Evolutionary conservation across 345 rosid species (phyloP).

Genomic region (Hirschfeldia incana): DNA sequence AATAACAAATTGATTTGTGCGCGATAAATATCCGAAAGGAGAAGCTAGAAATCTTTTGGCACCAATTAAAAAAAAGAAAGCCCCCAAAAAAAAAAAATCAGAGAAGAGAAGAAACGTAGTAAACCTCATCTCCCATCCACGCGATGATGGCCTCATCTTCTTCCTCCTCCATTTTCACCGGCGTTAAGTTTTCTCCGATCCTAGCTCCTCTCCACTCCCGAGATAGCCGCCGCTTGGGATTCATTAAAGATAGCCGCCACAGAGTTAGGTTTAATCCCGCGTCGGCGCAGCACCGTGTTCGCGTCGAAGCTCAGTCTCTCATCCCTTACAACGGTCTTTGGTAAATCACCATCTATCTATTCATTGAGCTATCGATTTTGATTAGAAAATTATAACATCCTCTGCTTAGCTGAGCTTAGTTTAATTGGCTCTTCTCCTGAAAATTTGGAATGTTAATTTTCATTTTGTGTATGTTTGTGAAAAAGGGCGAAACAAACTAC

Average conservation of each 20-base stretch:
- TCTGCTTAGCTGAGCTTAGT: neutral
- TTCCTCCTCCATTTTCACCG: conserved; percentile 42
- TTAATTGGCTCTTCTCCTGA: neutral
- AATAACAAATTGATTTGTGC: neutral
- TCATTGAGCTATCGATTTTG: neutral
- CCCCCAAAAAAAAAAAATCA: neutral
- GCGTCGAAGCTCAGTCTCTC: conserved; percentile 30
- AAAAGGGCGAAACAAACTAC: conserved; percentile 43
- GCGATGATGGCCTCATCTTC: conserved; percentile 52
- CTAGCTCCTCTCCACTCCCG: conserved; percentile 26
- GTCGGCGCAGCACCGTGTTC: conserved; percentile 26
- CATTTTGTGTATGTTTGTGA: conserved; percentile 12
- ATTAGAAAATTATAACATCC: neutral
- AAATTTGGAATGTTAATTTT: neutral
- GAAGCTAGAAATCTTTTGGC: neutral
- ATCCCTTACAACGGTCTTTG: conserved; percentile 25
- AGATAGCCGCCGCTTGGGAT: conserved; percentile 33
- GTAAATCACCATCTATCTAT: conserved; percentile 17
- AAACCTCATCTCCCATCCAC: conserved; percentile 25
- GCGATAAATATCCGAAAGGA: neutral
- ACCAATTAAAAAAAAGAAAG: neutral
- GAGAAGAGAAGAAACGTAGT: conserved; percentile 19
- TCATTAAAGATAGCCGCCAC: conserved; percentile 14
- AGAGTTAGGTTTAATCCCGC: conserved; percentile 39
- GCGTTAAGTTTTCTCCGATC: conserved; percentile 35